phyloP scores from a whole-genome alignment of 2,329 filamentous ascomycete genomes.

The Tolypocladium amazonense region DNA sequence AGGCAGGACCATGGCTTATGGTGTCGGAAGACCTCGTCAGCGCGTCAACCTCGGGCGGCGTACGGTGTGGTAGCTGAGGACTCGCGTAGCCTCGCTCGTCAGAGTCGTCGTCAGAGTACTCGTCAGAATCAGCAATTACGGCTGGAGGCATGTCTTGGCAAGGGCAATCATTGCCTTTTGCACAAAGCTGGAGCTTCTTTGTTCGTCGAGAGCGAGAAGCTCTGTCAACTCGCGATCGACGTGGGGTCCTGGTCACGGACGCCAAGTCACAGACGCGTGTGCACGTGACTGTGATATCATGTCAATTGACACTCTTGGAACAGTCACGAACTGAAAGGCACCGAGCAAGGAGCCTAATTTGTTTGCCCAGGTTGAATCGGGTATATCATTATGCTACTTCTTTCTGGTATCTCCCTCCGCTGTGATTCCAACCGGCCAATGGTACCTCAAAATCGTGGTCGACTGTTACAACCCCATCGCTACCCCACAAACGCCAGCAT shows the following conservation, averaged over 20 bases:
- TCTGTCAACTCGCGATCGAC: not conserved
- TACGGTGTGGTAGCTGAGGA: constrained; percentile 1
- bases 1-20: constrained; percentile 22
- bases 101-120: constrained; percentile 18
- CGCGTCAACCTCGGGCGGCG: not conserved
- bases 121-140: constrained; percentile 28
- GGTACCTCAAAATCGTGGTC: not conserved
- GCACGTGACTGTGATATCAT: not conserved
- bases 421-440: constrained; percentile 1
- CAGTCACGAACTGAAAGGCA: not conserved
- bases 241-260: not conserved
- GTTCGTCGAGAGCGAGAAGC: not conserved
- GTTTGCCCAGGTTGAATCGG: constrained; percentile 10
- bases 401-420: constrained; percentile 2
- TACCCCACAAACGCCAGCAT: constrained; percentile 8
- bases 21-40: constrained; percentile 12
- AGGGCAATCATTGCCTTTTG: not conserved
- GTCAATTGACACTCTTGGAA: not conserved
- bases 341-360: not conserved
- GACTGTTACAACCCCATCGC: not conserved
- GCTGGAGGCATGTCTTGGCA: constrained; percentile 9
- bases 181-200: not conserved
- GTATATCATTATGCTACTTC: constrained; percentile 7
- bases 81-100: constrained; percentile 9
- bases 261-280: not conserved